Conservation (phyloP, 2,329 filamentous ascomycete species). For the Aspergillus caelatus region DNA sequence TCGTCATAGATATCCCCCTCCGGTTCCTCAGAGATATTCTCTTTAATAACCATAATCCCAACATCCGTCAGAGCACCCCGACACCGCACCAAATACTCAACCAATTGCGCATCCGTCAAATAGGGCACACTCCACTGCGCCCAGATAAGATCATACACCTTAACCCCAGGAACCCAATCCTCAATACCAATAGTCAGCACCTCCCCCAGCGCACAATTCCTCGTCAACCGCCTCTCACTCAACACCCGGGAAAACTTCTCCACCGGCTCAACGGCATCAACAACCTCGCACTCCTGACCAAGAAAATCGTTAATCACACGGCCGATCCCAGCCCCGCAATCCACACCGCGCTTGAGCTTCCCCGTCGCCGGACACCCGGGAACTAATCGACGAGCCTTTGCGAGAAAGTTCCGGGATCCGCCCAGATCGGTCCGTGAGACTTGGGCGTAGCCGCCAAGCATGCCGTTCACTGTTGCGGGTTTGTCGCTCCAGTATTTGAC, state of each 20-base stretch:
- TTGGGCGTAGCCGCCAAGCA: slow-evolving; percentile 71
- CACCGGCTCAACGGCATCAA: slow-evolving; percentile 87
- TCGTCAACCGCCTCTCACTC: slow-evolving; percentile 36
- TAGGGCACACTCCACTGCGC: slow-evolving; percentile 89
- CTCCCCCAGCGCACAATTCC: slow-evolving; percentile 56
- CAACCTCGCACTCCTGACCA: slow-evolving; percentile 64
- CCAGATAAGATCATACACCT: slow-evolving; percentile 79
- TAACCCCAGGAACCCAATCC: slow-evolving; percentile 59
- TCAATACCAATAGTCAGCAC: slow-evolving; percentile 76
- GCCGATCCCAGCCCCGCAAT: slow-evolving; percentile 76
- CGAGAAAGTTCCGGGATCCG: slow-evolving; percentile 68
- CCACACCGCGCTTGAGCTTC: slow-evolving; percentile 47
- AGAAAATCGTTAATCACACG: slow-evolving; percentile 79
- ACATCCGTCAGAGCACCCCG: slow-evolving; percentile 48
- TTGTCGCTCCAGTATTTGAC: slow-evolving; percentile 40
- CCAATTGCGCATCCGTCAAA: slow-evolving; percentile 72
- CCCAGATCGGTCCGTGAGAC: slow-evolving; percentile 71
- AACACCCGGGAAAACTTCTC: slow-evolving; percentile 74
- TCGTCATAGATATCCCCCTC: slow-evolving; percentile 74
- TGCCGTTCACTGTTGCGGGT: slow-evolving; percentile 49
- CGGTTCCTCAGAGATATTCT: slow-evolving; percentile 67
- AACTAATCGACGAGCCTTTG: slow-evolving; percentile 57
- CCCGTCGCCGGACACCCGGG: slow-evolving; percentile 10
- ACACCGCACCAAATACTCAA: slow-evolving; percentile 67
- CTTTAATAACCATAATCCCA: slow-evolving; percentile 72